Evolutionary conservation across 345 rosid genomes (phyloP).

Genomic region (Sisymbrium altissimum): DNA sequence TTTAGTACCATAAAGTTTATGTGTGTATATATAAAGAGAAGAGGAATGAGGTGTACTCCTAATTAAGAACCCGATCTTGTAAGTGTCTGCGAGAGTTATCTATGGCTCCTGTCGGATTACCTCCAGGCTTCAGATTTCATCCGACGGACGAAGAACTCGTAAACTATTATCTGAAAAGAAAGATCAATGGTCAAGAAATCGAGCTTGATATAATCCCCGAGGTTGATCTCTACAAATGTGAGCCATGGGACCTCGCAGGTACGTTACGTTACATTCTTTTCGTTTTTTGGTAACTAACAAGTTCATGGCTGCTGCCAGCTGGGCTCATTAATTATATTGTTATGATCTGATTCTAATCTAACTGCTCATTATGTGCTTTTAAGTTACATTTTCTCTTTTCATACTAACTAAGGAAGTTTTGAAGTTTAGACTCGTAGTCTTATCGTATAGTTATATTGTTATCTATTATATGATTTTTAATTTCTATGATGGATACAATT

Average conservation of each 20-base stretch:
- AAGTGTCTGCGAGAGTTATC: neutral
- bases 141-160: conserved; percentile 97
- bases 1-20: neutral
- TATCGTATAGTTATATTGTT: neutral
- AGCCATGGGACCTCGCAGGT: conserved; percentile 97
- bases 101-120: conserved; percentile 55
- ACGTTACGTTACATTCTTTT: neutral
- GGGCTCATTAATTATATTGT: neutral
- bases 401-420: neutral
- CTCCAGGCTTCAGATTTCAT: conserved; percentile 94
- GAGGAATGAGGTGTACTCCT: neutral
- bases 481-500: neutral
- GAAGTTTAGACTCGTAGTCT: neutral
- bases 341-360: neutral
- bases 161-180: conserved; percentile 85
- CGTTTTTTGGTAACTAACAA: neutral
- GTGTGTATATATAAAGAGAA: neutral
- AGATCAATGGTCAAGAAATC: conserved; percentile 76
- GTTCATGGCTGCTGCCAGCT: neutral
- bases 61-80: neutral
- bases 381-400: neutral
- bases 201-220: conserved; percentile 96
- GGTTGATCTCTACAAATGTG: conserved; percentile 96
- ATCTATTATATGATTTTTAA: neutral
- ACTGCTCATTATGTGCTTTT: neutral